phyloP scores from a whole-genome alignment of 2,329 filamentous ascomycete genomes.

The Alternaria novae-zelandiae region DNA sequence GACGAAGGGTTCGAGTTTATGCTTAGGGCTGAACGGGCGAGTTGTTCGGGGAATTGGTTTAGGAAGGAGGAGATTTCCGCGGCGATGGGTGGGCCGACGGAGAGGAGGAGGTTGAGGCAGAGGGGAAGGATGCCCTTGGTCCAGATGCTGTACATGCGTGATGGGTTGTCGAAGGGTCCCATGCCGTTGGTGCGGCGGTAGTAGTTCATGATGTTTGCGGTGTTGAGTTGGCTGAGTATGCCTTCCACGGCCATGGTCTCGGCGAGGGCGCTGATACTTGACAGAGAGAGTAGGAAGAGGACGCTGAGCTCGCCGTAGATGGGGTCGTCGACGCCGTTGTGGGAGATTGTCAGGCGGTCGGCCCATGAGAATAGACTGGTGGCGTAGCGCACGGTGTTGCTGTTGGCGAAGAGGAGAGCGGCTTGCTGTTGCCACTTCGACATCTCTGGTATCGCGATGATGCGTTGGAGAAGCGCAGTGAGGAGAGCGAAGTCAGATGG shows the following conservation, averaged over 20 bases:
- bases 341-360: constrained; percentile 72
- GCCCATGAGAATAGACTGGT: constrained; percentile 93
- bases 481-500: constrained; percentile 86
- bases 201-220: constrained; percentile 78
- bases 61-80: constrained; percentile 86
- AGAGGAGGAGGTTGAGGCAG: constrained; percentile 83
- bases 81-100: constrained; percentile 80
- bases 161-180: constrained; percentile 78
- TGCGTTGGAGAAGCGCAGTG: constrained; percentile 85
- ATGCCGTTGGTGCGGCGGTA: constrained; percentile 72
- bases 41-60: constrained; percentile 83
- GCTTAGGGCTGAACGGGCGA: constrained; percentile 73
- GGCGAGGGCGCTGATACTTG: constrained; percentile 78
- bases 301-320: constrained; percentile 93
- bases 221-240: constrained; percentile 77
- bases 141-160: constrained; percentile 88
- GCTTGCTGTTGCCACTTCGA: constrained; percentile 63
- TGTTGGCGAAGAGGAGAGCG: constrained; percentile 59
- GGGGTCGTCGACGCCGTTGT: constrained; percentile 71
- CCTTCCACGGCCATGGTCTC: constrained; percentile 91
- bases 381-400: constrained; percentile 77
- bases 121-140: constrained; percentile 84
- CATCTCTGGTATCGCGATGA: constrained; percentile 78
- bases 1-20: constrained; percentile 63
- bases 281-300: constrained; percentile 86